These are phyloP conservation scores for Aphanomyces stellatus DNA, from an alignment of 352 stramenopile species.

Conservation along the genomic window DNA sequence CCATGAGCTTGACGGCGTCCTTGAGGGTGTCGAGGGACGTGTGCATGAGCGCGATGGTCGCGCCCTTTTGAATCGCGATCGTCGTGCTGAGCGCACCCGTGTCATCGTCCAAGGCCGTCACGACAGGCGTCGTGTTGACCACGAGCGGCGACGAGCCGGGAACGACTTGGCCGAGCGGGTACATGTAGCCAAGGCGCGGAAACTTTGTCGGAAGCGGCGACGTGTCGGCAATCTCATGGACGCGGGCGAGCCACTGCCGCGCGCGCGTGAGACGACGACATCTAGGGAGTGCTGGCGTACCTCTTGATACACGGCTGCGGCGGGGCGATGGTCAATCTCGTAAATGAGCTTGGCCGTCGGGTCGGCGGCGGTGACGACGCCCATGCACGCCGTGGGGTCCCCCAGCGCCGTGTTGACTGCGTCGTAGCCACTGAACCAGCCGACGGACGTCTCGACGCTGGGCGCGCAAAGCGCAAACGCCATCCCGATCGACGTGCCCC, in stretches of 20 bases:
- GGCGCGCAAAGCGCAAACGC: slow-evolving; percentile 77
- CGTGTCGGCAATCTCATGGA: not conserved
- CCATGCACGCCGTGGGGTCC: slow-evolving; percentile 76
- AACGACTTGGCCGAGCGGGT: slow-evolving; percentile 63
- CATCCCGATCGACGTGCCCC: slow-evolving; percentile 62
- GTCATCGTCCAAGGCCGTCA: slow-evolving; percentile 77
- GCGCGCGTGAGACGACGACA: too few relatives aligned
- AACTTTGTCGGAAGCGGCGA: slow-evolving; percentile 39
- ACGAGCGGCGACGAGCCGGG: not conserved
- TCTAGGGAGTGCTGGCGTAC: too few relatives aligned
- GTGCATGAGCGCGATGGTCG: slow-evolving; percentile 83
- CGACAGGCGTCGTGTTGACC: slow-evolving; percentile 81
- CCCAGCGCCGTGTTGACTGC: slow-evolving; percentile 37
- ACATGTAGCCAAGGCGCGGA: slow-evolving; percentile 68
- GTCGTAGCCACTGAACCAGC: slow-evolving; percentile 77
- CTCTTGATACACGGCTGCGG: slow-evolving; percentile 75
- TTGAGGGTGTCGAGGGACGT: slow-evolving; percentile 72
- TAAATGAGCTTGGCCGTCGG: slow-evolving; percentile 78
- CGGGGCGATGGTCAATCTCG: slow-evolving; percentile 77
- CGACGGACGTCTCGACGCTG: slow-evolving; percentile 79
- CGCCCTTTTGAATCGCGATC: slow-evolving; percentile 61
- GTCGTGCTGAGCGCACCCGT: slow-evolving; percentile 66
- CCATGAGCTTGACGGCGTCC: slow-evolving; percentile 83
- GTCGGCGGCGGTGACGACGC: slow-evolving; percentile 59
- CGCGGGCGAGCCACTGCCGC: slow-evolving; percentile 63